phyloP scores from a whole-genome alignment of 768 basidiomycete species.

The Trametes villosa region DNA sequence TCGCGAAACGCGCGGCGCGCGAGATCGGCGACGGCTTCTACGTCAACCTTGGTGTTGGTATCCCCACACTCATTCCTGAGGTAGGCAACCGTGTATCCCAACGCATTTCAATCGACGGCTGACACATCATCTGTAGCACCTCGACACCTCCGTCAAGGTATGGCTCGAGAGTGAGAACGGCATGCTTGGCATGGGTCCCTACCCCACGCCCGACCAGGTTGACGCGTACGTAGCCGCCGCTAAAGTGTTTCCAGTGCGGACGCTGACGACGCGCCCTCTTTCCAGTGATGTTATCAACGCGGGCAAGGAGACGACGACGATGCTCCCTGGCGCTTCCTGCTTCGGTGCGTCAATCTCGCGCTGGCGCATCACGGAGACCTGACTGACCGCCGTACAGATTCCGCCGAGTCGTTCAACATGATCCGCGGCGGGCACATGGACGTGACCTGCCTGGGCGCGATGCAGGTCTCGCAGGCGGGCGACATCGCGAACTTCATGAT shows the following conservation, averaged over 20 bases:
- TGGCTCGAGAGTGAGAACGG: constrained; percentile 92
- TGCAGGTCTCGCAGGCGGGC: constrained; percentile 90
- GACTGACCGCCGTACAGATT: constrained; percentile 52
- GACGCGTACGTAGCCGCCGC: constrained; percentile 62
- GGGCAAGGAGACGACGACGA: constrained; percentile 90
- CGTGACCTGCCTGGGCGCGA: constrained; percentile 88
- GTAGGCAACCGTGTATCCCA: not conserved
- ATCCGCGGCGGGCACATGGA: constrained; percentile 95
- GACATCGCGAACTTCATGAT: constrained; percentile 99
- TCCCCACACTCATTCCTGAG: constrained; percentile 84
- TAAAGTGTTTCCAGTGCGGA: not conserved
- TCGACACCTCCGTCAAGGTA: constrained; percentile 72
- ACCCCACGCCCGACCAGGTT: constrained; percentile 75
- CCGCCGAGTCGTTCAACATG: constrained; percentile 93
- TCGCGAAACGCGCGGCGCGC: constrained; percentile 83
- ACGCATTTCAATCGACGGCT: not conserved
- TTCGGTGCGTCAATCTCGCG: constrained; percentile 60
- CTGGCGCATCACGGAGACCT: not conserved
- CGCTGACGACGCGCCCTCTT: not conserved
- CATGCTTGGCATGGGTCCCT: constrained; percentile 85
- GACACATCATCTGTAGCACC: constrained; percentile 42
- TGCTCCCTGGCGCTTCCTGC: constrained; percentile 85
- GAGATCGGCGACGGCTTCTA: constrained; percentile 87
- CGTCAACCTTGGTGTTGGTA: constrained; percentile 86
- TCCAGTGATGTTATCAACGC: constrained; percentile 87